A percentile compares a stretch with the other conserved stretches of the same genome.
phyloP scores from a whole-genome alignment of 2,329 filamentous ascomycete species.

The Peltaster fructicola region DNA sequence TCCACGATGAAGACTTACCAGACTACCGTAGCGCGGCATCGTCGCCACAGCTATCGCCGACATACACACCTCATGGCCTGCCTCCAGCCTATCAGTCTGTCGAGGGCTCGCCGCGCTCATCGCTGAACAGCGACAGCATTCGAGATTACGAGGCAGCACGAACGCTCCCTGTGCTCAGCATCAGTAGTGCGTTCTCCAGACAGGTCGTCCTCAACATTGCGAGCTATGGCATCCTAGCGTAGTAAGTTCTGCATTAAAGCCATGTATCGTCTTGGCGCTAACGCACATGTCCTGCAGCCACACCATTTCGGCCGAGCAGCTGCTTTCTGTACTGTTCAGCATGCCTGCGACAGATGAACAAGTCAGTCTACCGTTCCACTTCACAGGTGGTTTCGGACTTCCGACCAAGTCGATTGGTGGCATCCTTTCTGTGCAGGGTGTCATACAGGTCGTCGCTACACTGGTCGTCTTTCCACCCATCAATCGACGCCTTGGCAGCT shows the following conservation, averaged over 20 bases:
- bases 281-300: slow-evolving; percentile 40
- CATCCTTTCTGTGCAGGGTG: slow-evolving; percentile 73
- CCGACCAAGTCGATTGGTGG: slow-evolving; percentile 70
- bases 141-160: slow-evolving; percentile 10
- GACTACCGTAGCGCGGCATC: slow-evolving; percentile 45
- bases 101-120: slow-evolving; percentile 13
- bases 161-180: slow-evolving; percentile 19
- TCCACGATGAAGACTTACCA: slow-evolving; percentile 44
- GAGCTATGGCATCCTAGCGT: slow-evolving; percentile 81
- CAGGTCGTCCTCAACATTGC: slow-evolving; percentile 77
- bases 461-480: slow-evolving; percentile 69
- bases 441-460: slow-evolving; percentile 78
- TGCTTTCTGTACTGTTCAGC: slow-evolving; percentile 82
- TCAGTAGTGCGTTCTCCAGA: slow-evolving; percentile 54
- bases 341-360: slow-evolving; percentile 36
- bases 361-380: slow-evolving; percentile 64
- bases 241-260: slow-evolving; percentile 43
- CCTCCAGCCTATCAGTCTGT: slow-evolving; percentile 18
- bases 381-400: slow-evolving; percentile 71
- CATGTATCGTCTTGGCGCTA: no score
- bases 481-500: slow-evolving; percentile 55
- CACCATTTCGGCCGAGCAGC: slow-evolving; percentile 89
- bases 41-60: slow-evolving; percentile 29
- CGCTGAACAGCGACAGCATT: slow-evolving; percentile 4
- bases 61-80: slow-evolving; percentile 10